phyloP scores from a whole-genome alignment of 164 flowering plant species.

The Cinnamomum micranthum region DNA sequence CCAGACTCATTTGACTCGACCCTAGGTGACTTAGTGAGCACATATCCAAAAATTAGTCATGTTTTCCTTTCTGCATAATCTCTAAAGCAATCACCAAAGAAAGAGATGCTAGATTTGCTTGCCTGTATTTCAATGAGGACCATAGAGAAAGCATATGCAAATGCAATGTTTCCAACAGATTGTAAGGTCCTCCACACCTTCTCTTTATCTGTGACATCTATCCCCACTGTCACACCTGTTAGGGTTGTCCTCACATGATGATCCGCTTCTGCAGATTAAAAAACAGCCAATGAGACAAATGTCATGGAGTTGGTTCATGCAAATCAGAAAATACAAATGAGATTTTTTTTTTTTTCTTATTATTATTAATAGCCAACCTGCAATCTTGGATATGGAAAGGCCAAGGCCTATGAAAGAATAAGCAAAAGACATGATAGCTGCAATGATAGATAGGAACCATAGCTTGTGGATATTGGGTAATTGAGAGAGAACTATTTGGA shows the following conservation, averaged over 20 bases:
- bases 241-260: conserved; percentile 45
- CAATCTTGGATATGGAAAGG: conserved; percentile 44
- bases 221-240: conserved; percentile 65
- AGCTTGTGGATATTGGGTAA: conserved; percentile 63
- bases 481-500: conserved; percentile 48
- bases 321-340: not conserved
- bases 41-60: not conserved
- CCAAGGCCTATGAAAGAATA: conserved; percentile 61
- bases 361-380: conserved; percentile 28
- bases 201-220: conserved; percentile 62
- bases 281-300: not conserved
- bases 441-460: conserved; percentile 50
- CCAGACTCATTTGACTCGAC: no score
- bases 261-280: conserved; percentile 24
- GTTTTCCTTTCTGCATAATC: no score
- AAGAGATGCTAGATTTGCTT: not conserved
- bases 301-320: not conserved
- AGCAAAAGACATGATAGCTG: conserved; percentile 67
- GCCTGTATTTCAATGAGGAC: conserved; percentile 93
- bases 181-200: conserved; percentile 81
- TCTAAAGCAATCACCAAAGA: not conserved
- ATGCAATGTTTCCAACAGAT: conserved; percentile 90
- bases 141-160: conserved; percentile 80
- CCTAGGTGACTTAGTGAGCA: no score
- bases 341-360: conserved; percentile 14